Evolutionary conservation across 768 basidiomycete species (phyloP).

Genomic region (Russula sp.): DNA sequence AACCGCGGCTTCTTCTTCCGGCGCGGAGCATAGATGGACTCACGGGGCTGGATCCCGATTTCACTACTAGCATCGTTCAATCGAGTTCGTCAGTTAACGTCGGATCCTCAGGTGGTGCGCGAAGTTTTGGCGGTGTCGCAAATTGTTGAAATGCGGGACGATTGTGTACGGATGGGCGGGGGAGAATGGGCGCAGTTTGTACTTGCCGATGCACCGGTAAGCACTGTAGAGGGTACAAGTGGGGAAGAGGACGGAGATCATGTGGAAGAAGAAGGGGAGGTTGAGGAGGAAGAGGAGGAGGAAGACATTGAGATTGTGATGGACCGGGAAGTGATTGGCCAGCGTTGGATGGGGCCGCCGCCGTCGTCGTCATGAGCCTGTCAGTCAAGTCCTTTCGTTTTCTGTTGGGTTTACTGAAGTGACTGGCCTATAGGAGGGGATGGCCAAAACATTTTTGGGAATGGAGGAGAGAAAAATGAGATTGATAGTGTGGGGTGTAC

Average conservation of each 20-base stretch:
- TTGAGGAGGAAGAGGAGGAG: slow-evolving; percentile 62
- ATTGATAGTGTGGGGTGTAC: slow-evolving; percentile 6
- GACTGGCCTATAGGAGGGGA: too few relatives aligned
- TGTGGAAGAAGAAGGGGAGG: slow-evolving; percentile 40
- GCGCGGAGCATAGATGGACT: slow-evolving; percentile 68
- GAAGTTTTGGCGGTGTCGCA: slow-evolving; percentile 68
- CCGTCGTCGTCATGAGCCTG: slow-evolving; percentile 15
- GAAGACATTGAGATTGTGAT: slow-evolving; percentile 76
- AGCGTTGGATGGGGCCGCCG: slow-evolving; percentile 24
- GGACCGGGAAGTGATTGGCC: slow-evolving; percentile 43
- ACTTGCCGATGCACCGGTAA: slow-evolving; percentile 58
- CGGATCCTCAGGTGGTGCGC: slow-evolving; percentile 54
- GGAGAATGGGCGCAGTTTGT: slow-evolving; percentile 59
- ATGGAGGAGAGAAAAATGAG: neutral
- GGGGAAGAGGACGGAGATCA: slow-evolving; percentile 19
- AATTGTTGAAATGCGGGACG: slow-evolving; percentile 65
- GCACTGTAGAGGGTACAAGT: slow-evolving; percentile 40
- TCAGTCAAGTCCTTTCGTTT: neutral
- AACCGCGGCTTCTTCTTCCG: slow-evolving; percentile 10
- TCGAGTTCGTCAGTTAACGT: slow-evolving; percentile 67
- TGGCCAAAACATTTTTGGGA: neutral
- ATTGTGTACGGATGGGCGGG: slow-evolving; percentile 65
- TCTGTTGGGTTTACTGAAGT: neutral
- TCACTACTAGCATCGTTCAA: slow-evolving; percentile 83
- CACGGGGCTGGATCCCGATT: slow-evolving; percentile 82